Evolutionary conservation across 1,284 basidiomycete genomes (phyloP).

Genomic region (Mycena sp.): DNA sequence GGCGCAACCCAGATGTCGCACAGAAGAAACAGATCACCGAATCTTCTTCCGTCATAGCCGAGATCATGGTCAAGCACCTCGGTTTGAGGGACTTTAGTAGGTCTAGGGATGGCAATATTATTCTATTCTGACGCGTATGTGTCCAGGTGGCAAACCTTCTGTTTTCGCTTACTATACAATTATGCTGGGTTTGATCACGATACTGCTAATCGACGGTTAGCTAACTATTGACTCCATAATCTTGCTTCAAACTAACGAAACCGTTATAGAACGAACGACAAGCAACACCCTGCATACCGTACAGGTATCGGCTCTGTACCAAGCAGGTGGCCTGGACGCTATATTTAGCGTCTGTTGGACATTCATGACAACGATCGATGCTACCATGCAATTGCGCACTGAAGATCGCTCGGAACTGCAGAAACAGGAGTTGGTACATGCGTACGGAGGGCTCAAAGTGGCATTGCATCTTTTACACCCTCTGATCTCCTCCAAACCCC

Average conservation of each 20-base stretch:
- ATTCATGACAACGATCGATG: slow-evolving; percentile 68
- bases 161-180: slow-evolving; percentile 79
- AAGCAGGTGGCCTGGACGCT: slow-evolving; percentile 76
- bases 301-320: slow-evolving; percentile 80
- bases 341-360: slow-evolving; percentile 70
- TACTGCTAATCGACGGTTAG: slow-evolving; percentile 88
- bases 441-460: slow-evolving; percentile 85
- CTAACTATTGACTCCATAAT: slow-evolving; percentile 18
- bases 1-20: slow-evolving; percentile 78
- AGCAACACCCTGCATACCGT: slow-evolving; percentile 86
- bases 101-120: slow-evolving; percentile 24
- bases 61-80: slow-evolving; percentile 81
- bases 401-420: slow-evolving; percentile 67
- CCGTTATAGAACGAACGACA: slow-evolving; percentile 70
- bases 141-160: slow-evolving; percentile 63
- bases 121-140: slow-evolving; percentile 8
- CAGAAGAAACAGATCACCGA: slow-evolving; percentile 84
- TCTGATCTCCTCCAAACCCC: slow-evolving; percentile 80
- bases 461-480: slow-evolving; percentile 82
- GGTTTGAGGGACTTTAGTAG: slow-evolving; percentile 65
- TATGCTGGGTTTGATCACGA: slow-evolving; percentile 77
- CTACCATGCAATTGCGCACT: slow-evolving; percentile 53
- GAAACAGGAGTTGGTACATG: slow-evolving; percentile 75
- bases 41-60: slow-evolving; percentile 76
- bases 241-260: slow-evolving; percentile 1